Evolutionary conservation across 129 eudicot genomes (phyloP), one percentile per base, ranked within the genome.

Genomic region (Chrysanthemum lavandulifolium): DNA sequence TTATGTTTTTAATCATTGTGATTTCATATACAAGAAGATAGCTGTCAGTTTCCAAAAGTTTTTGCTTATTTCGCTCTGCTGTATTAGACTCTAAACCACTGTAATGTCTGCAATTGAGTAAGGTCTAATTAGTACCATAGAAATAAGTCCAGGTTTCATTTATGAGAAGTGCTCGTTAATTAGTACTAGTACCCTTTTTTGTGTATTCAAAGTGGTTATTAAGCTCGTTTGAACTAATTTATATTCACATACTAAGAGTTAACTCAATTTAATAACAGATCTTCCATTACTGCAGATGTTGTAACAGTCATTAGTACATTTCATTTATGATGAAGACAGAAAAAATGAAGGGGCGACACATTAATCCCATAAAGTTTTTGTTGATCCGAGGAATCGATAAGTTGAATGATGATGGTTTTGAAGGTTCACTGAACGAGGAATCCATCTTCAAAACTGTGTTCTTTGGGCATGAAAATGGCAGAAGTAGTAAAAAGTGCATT

Each of bases 401-500:
- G 25, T 23, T 23, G 25, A 23, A 23, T 23, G 25, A 23, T 23
- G 25, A 23, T 23, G 25, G 25, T 23, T 23, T 23, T 23, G 25
- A 23, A 23, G 25, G 25, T 23, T 23, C 25, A 23, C 1, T 23
- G 25, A 23, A 23, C 25, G 25, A 23, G 25, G 25, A 23, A 23
- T 1, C 25, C 25, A 23, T 23, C 25, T 23, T 23, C 25, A 23
- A 23, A 23, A 23, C 25, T 23, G 1, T 23, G 25, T 88, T 19
- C 21, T 19, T 19, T 19, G 21, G 88, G 67, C 72, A 78, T 65
- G 84, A 78, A 45, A 53, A 80, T 62, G 79, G 62, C 61, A 74
- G 72, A 57, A 73, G 69, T 76, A 79, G 67, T 79, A 84, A 83
- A 74, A 74, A 74, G 60, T 80, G 78, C 74, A 50, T 77, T 74